Base-by-base conservation (phyloP, 1,284 basidiomycete species). In the Psilocybe mexicana region DNA sequence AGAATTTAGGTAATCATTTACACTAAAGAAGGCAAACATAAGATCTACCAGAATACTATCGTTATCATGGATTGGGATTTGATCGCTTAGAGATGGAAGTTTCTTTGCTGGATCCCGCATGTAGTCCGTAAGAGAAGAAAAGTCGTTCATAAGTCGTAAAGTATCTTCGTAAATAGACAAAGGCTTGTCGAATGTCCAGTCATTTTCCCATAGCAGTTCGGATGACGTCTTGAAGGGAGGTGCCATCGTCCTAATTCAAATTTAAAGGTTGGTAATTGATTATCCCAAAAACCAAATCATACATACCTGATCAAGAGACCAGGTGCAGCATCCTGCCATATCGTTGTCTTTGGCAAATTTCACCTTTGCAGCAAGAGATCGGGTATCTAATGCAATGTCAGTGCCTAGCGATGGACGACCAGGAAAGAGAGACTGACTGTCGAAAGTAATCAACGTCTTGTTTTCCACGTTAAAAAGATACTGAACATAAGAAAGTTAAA, bases 381-480 rank as follows among this genome's bases (percentile, higher is more conserved):
- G 76, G 1, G 87, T 83, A 69, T 90, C 70, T 72, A n/a, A 25
- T 45, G 24, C 35, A 40, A 28, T 33, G 36, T 55, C 35, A 52
- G 10, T 23, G 53, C 28, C 8, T 40, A 4, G 6, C 6, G 38
- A 14, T 40, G 38, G 12, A 12, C 26, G 28, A 36, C 26, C 26
- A 23, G 23, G 6, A 24, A 24, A 18, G 43, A 42, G n/a, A 44
- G 35, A 62, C 57, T 62, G 58, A 71, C 71, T 87, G 69, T 90
- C 87, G 67, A 87, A 89, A 0, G 86, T 87, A 60, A 91, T 79
- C 52, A 90, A 82, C 38, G 84, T 86, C 50, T 67, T 62, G 58
- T 74, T 71, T 7, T 75, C 60, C 7, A 65, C 68, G 60, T 80
- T 76, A 72, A 72, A 83, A 28, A 83, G 63, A 69, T 74, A 82